Conservation (phyloP, 1,284 basidiomycete genomes). For the Moesziomyces antarcticus region DNA sequence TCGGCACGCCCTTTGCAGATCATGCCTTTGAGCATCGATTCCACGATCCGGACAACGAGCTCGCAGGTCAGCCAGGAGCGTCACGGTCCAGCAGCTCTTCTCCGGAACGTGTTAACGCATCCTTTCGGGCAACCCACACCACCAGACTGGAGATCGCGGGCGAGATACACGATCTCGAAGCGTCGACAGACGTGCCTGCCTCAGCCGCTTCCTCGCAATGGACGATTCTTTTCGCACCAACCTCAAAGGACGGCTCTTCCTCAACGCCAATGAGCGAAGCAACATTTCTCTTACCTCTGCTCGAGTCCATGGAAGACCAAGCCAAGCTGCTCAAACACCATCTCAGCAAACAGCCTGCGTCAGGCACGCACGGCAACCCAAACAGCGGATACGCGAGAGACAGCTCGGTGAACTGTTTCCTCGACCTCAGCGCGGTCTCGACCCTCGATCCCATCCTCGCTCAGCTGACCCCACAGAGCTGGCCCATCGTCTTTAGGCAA, state of each 20-base stretch:
- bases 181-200: no score
- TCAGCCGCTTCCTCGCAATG: background rate
- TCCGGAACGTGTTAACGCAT: background rate
- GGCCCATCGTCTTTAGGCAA: constrained; percentile 11
- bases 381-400: background rate
- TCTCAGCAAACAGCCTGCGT: background rate
- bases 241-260: background rate
- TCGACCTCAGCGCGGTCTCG: constrained; percentile 26
- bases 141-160: no score
- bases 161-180: no score
- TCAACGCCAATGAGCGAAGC: no score
- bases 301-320: constrained; percentile 8
- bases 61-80: no score
- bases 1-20: constrained; percentile 24
- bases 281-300: constrained; percentile 14
- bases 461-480: constrained; percentile 19
- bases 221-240: constrained; percentile 19
- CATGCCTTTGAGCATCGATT: background rate
- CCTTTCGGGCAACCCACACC: no score
- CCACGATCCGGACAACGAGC: background rate
- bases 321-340: background rate
- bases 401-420: constrained; percentile 1
- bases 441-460: constrained; percentile 3
- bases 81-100: no score
- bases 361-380: no score